Evolutionary conservation across 139 green algal species (phyloP), one percentile per base, ranked within the genome.

Genomic region (Coelastrella sp.): DNA sequence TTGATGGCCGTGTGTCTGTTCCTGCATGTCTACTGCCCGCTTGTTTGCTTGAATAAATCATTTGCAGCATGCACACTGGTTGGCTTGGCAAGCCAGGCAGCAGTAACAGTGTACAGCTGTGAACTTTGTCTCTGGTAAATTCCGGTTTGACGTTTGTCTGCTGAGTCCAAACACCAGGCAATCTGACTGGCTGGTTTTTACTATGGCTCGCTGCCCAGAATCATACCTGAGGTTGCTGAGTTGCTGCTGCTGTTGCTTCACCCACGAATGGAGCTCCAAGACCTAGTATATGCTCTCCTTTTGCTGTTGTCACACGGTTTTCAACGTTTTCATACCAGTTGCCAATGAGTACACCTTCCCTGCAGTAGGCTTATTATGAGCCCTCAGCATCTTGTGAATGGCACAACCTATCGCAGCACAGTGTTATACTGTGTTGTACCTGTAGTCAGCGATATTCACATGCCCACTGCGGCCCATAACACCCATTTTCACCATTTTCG

Each of bases 381-480:
- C 35, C 35, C 35, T 3, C 35, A 49, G 35, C 35, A 49, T 49
- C 35, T 49, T 49, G 35, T 49, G 1, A 49, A 49, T 81, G 24
- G 8, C 75, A 82, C 78, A 72, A 35, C 11, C 63, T 15, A 70
- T 70, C 14, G 63, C 14, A 4, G 5, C 4, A 70, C 63, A n/a
- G 22, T 20, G 7, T 7, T 63, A 24, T 19, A 4, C 70, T 78
- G 70, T 11, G 70, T 4, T 3, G 1, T 78, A 86, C 81, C 81
- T 86, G 81, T 86, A 86, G 24, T 75, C 81, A 9, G 81, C 81
- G 24, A 75, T 86, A 24, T 86, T 86, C 19, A 59, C 65, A 70
- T 86, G 81, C n/a, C 81, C 81, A 74, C 81, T 86, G 8, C 65
- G 59, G 60, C 81, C 81, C 81, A 86, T 75, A 19, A 86, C 81